These are phyloP conservation scores for Pisolithus orientalis DNA, from an alignment of 768 basidiomycete species.

Conservation along the genomic window DNA sequence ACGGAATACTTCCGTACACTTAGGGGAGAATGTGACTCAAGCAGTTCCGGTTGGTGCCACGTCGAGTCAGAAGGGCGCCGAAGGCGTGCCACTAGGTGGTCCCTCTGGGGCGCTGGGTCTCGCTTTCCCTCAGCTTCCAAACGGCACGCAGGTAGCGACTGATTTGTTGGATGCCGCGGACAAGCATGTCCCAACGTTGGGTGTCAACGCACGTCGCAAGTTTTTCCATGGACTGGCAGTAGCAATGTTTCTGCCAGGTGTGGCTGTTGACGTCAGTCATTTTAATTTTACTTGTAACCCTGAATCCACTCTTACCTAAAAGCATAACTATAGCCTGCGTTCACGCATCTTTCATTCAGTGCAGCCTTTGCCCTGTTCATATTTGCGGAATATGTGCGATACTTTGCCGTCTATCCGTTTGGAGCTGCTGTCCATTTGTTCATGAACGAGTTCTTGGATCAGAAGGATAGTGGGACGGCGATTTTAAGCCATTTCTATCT, in stretches of 20 bases:
- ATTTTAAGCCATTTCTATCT: slow-evolving; percentile 98
- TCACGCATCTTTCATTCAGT: slow-evolving; percentile 92
- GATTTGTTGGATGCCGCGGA: slow-evolving; percentile 79
- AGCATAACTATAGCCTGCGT: slow-evolving; percentile 70
- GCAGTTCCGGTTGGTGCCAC: slow-evolving; percentile 20
- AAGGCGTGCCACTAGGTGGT: slow-evolving; percentile 7
- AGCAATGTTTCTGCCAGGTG: slow-evolving; percentile 93
- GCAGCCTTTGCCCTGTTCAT: slow-evolving; percentile 92
- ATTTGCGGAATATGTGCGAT: slow-evolving; percentile 95
- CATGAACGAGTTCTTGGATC: slow-evolving; percentile 95
- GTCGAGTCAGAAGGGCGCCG: slow-evolving; percentile 16
- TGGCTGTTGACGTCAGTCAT: slow-evolving; percentile 79
- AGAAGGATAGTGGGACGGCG: slow-evolving; percentile 91
- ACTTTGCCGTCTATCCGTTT: slow-evolving; percentile 97
- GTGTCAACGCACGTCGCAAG: slow-evolving; percentile 88
- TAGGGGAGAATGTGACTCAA: slow-evolving; percentile 29
- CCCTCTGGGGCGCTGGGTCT: slow-evolving; percentile 27
- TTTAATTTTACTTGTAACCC: slow-evolving; percentile 8
- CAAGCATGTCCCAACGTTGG: slow-evolving; percentile 83
- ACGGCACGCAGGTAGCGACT: slow-evolving; percentile 54
- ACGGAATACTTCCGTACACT: slow-evolving; percentile 30
- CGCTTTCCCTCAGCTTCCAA: slow-evolving; percentile 39
- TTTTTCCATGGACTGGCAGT: slow-evolving; percentile 96
- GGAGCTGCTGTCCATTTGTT: slow-evolving; percentile 91
- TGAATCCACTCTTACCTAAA: slow-evolving; percentile 9